Base-by-base conservation (phyloP, 1,139 yeast genomes). In the Pneumocystis jirovecii region DNA sequence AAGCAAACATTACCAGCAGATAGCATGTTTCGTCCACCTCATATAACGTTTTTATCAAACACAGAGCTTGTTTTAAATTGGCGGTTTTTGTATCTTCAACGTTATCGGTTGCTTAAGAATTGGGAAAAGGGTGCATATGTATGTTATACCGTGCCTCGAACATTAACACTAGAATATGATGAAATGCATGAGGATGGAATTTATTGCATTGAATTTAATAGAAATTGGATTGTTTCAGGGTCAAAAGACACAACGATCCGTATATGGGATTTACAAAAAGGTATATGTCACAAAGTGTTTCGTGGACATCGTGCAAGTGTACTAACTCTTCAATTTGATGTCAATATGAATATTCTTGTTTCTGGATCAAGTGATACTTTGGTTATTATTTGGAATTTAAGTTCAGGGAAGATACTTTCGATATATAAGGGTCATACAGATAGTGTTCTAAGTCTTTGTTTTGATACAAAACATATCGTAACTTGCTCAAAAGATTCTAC, bases 341-440 rank as follows among this genome's bases (percentile, higher is more conserved):
- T 63, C 40, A 34, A 61, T 59, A 50, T 64, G 21, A 61, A 62
- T 21, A 56, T 66, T 3, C 42, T 67, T 12, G 65, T 74, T n/a
- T 70, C 74, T 15, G 74, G 73, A 42, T 69, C 73, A 40, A 73
- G 73, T 63, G 77, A 74, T 61, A 74, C 71, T 56, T 64, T 71
- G 29, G 68, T 73, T 68, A 74, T 74, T 65, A 66, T 74, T 29
- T 74, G 76, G 76, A 74, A 74, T 66, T 93, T 95, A 21, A 78
- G 93, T 68, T 79, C 81, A 6, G 82, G 85, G 0, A 77, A 78
- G 59, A 83, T 88, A 69, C 78, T 87, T 1, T 79, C 87, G 1
- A 86, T 93, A 1, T 74, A 87, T 56, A 85, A 85, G 71, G 93
- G 91, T 6, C 87, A 87, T 50, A 63, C 65, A 15, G 68, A 65